Base-by-base conservation (phyloP, 164 flowering plant species). In the Liquidambar formosana region DNA sequence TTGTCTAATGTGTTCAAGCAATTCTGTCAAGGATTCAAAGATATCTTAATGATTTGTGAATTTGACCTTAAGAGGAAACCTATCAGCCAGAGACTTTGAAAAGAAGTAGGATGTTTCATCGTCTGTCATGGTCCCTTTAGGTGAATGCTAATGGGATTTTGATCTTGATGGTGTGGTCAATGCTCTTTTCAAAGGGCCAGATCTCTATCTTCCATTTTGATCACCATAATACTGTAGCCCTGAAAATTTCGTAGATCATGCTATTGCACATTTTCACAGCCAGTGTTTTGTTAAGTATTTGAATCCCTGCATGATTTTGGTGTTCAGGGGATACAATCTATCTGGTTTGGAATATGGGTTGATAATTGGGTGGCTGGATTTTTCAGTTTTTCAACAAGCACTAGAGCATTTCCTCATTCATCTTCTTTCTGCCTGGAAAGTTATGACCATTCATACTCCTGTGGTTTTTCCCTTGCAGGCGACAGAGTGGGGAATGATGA, bases 401-500 rank as follows among this genome's bases (percentile, higher is more conserved):
- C 54, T 51, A 16, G 18, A 51, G 21, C 8, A 54, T 54, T 8
- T 54, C 26, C 33, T 12, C 12, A 33, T 3, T 1, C 19, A 53
- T 60, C 48, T 45, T 27, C 15, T 10, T 28, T n/a, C 4, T 22
- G 16, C 10, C 13, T 57, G 33, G 23, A 25, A 67, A 21, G n/a
- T 19, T 8, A 23, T 19, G 22, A n/a, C 12, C 1, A 22, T 23
- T 64, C 54, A 44, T 43, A 25, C 27, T 43, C 16, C 5, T 15
- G 12, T 49, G 56, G 9, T 16, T 47, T 13, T 46, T 26, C 10
- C 10, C 15, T n/a, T 77, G 73, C 83, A 94, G 98, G 75, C 76
- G 26, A 78, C 89, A 1, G 90, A 89, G 70, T 94, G 98, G 98
- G 98, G 98, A 52, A 71, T 1, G 79, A 94, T 94, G 93, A 94